phyloP scores from a whole-genome alignment of 306 rosid species.

The Rosa rugosa region DNA sequence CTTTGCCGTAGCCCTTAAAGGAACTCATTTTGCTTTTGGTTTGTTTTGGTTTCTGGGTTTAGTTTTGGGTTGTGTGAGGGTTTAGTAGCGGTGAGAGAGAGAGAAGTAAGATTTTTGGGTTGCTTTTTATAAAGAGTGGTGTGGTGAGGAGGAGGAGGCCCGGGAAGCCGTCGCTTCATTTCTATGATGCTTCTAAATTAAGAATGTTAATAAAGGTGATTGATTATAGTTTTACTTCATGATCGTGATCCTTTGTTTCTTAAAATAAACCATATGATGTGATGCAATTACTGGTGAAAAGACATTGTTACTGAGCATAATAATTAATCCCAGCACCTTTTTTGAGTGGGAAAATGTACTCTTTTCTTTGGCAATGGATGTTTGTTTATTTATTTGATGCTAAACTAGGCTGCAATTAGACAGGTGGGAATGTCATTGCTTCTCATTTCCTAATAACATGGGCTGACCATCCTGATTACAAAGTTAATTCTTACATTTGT shows the following conservation, averaged over 20 bases:
- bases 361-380: not conserved
- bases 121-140: not conserved
- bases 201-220: not conserved
- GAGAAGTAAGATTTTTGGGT: not conserved
- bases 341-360: not conserved
- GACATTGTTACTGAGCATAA: not conserved
- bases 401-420: not conserved
- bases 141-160: not conserved
- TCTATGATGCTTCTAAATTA: conserved; percentile 7
- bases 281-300: not conserved
- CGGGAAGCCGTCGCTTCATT: not conserved
- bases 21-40: conserved; percentile 18
- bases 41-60: not conserved
- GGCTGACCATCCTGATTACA: no score
- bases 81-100: not conserved
- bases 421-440: not conserved
- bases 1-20: conserved; percentile 88
- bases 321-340: not conserved
- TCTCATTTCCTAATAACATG: not conserved
- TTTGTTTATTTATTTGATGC: not conserved
- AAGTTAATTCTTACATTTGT: no score
- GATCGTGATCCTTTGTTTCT: not conserved
- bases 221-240: not conserved
- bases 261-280: not conserved
- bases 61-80: not conserved